Evolutionary conservation across 2,329 filamentous ascomycete genomes (phyloP), one percentile per base, ranked within the genome.

Genomic region (Venturiaceae sp.): DNA sequence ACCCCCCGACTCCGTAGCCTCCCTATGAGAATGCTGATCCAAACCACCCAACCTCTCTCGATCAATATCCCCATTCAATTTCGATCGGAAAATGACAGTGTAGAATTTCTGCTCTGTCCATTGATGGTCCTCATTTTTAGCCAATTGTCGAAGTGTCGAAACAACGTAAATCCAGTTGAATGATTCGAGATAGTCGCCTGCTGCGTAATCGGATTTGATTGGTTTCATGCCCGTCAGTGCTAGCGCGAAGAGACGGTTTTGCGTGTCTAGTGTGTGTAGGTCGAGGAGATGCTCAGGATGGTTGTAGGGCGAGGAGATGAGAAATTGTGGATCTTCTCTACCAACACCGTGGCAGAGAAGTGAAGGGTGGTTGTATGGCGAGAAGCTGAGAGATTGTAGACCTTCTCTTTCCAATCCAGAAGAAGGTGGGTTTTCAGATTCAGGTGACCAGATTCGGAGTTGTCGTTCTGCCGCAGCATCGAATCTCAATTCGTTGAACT

Each of bases 41-140:
- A 96, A 78, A 28, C 79, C 77, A 41, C 85, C 85, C 39, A 96
- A 79, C 60, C 86, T 79, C 11, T 81, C 81, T 60, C 83, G 83
- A 62, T 90, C 83, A 1, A 86, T 87, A 13, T 78, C 81, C 1
- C 80, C 77, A 37, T 84, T 83, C 58, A 96, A 82, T 63, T 79
- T 81, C 5, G 88, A 92, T 16, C 89, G 82, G 72, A 96, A 96
- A 4, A 86, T 86, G 41, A 96, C 90, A 58, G 94, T 84, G 72
- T 92, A 95, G 75, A 92, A 95, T 30, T 76, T 79, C 54, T 79
- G 80, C 60, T 79, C 75, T 57, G 76, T 80, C 83, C 87, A 92
- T 2, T 59, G 61, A 62, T 80, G 72, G 5, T 72, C 72, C 13
- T 79, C 78, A 8, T 73, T 68, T 2, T 65, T 64, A 11, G 77